Percentiles rank a stretch among this genome's conserved stretches.
Conservation (phyloP, 176 grass and related monocot species). For the Guadua angustifolia region DNA sequence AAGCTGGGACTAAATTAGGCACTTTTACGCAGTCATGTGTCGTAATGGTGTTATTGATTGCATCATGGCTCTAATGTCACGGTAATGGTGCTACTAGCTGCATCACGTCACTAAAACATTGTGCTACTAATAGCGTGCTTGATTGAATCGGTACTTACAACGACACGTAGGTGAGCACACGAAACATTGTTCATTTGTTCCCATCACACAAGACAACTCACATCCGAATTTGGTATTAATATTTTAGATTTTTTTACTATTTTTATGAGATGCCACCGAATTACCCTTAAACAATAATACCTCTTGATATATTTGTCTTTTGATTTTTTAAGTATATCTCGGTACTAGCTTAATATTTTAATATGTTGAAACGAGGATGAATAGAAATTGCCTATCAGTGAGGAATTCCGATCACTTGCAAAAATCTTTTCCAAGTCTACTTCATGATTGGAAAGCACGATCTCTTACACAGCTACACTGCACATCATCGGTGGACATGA, state of each 20-base stretch:
- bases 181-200: background rate
- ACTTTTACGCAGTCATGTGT: background rate
- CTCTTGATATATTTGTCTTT: too few species aligned
- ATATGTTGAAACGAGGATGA: background rate
- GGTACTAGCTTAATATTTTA: background rate
- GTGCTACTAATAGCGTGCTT: background rate
- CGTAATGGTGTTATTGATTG: background rate
- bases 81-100: background rate
- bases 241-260: background rate
- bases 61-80: background rate
- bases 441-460: background rate
- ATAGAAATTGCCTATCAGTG: background rate
- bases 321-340: too few species aligned
- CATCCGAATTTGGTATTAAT: background rate
- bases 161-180: background rate
- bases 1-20: slow-evolving; percentile 1
- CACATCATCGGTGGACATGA: background rate
- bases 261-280: too few species aligned
- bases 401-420: background rate
- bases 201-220: background rate
- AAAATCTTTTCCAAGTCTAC: background rate
- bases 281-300: too few species aligned
- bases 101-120: background rate
- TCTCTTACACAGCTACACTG: background rate
- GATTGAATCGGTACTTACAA: background rate